Conservation (phyloP, 2,329 filamentous ascomycete species). For the Monilinia polystroma region DNA sequence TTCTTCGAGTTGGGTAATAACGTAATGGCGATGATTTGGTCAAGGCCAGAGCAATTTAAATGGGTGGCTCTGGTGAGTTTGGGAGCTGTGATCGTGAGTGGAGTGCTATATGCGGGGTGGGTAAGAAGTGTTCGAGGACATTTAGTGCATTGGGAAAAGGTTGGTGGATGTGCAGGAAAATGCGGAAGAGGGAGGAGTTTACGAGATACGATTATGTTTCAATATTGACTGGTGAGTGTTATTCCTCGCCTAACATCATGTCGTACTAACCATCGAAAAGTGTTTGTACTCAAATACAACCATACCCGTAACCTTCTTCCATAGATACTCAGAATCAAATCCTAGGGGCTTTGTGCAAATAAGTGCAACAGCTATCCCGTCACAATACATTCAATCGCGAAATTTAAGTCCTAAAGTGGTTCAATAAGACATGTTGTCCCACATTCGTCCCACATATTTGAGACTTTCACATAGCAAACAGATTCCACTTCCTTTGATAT, state of each 20-base stretch:
- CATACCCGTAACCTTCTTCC: not conserved
- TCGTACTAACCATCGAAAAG: not conserved
- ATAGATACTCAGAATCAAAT: not conserved
- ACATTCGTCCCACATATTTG: conserved; percentile 1
- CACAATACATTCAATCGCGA: not conserved
- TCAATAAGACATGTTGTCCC: not conserved
- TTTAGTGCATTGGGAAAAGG: conserved; percentile 45
- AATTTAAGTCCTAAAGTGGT: not conserved
- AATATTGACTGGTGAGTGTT: not conserved
- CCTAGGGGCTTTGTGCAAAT: not conserved
- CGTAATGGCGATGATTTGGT: conserved; percentile 42
- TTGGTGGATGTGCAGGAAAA: conserved; percentile 26
- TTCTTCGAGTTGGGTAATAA: conserved; percentile 45
- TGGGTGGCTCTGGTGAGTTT: conserved; percentile 44
- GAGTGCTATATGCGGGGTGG: conserved; percentile 43
- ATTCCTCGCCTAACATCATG: not conserved
- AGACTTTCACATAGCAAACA: not conserved
- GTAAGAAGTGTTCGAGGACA: conserved; percentile 44
- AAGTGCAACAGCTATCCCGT: not conserved
- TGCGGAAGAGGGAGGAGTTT: conserved; percentile 14
- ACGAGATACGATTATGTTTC: not conserved
- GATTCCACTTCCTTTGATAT: not conserved
- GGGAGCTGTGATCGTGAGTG: conserved; percentile 39
- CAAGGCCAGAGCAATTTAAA: conserved; percentile 43
- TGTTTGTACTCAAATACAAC: not conserved